A percentile compares a stretch with the other conserved stretches of the same genome.
phyloP scores from a whole-genome alignment of 2,329 filamentous ascomycete genomes.

The Microsporum audouinii region DNA sequence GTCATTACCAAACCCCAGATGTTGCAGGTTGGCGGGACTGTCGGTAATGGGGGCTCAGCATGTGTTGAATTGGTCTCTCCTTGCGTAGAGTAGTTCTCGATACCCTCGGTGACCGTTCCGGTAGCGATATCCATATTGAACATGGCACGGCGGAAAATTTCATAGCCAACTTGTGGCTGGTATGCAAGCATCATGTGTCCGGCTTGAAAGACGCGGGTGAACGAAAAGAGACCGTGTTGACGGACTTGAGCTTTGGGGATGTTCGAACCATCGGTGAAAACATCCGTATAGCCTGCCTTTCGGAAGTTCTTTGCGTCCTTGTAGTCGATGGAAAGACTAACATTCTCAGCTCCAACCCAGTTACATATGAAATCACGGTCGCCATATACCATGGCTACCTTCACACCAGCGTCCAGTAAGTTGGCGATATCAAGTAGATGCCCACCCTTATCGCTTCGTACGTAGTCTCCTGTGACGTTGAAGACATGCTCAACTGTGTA shows the following conservation, averaged over 20 bases:
- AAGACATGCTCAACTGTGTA: constrained; percentile 37
- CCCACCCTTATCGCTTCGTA: constrained; percentile 41
- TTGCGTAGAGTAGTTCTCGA: constrained; percentile 29
- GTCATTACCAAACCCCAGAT: constrained; percentile 22
- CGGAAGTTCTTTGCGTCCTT: constrained; percentile 43
- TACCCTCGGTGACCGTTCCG: constrained; percentile 13
- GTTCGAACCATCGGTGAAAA: constrained; percentile 55
- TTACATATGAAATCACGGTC: constrained; percentile 49
- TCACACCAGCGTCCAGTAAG: constrained; percentile 51
- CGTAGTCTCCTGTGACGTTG: constrained; percentile 48
- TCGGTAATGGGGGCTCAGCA: constrained; percentile 41
- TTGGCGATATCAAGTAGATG: constrained; percentile 49
- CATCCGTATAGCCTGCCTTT: constrained; percentile 58
- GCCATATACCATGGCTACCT: constrained; percentile 60
- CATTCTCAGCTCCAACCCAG: constrained; percentile 59
- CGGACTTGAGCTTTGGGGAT: constrained; percentile 49
- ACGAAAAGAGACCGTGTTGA: constrained; percentile 64
- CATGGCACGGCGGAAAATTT: constrained; percentile 43
- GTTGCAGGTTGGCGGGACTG: constrained; percentile 48
- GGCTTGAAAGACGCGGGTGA: constrained; percentile 48
- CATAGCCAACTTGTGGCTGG: constrained; percentile 43
- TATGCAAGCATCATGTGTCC: constrained; percentile 44
- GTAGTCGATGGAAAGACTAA: constrained; percentile 51
- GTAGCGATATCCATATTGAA: constrained; percentile 27
- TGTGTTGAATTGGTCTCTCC: constrained; percentile 49